Conservation (phyloP, 2,329 filamentous ascomycete genomes). For the Fusarium sp. region DNA sequence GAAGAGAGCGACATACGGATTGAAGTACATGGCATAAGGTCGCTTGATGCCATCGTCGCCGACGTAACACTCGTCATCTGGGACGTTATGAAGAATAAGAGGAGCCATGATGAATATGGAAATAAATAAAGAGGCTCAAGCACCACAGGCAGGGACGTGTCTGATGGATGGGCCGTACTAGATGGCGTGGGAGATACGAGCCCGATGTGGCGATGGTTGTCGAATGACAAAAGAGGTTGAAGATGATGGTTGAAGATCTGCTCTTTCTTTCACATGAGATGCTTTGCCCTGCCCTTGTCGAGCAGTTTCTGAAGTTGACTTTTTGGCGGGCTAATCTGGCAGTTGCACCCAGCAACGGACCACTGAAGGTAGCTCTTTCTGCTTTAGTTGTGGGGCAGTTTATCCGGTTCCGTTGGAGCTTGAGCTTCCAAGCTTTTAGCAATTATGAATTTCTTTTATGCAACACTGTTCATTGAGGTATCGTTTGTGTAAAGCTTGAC, state of each 20-base stretch:
- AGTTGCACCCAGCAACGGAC: slow-evolving; percentile 41
- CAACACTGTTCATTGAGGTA: neutral
- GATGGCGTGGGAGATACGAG: slow-evolving; percentile 3
- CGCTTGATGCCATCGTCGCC: slow-evolving; percentile 73
- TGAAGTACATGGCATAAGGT: slow-evolving; percentile 74
- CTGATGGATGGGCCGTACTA: slow-evolving; percentile 1
- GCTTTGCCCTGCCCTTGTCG: slow-evolving; percentile 21
- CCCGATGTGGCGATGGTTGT: slow-evolving; percentile 7
- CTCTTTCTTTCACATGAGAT: neutral
- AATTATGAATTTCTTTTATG: neutral
- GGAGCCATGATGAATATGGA: slow-evolving; percentile 63
- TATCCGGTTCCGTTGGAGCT: slow-evolving; percentile 29
- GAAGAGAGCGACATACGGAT: slow-evolving; percentile 60
- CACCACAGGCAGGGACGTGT: neutral
- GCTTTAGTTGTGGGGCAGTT: slow-evolving; percentile 25
- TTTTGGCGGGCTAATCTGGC: slow-evolving; percentile 40
- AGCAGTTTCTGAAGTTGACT: slow-evolving; percentile 35
- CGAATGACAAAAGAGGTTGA: slow-evolving; percentile 4
- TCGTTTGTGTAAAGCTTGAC: neutral
- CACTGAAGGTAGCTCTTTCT: slow-evolving; percentile 22
- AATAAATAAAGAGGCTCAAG: neutral
- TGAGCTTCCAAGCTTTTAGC: slow-evolving; percentile 5
- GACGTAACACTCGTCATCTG: slow-evolving; percentile 73
- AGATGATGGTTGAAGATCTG: slow-evolving; percentile 8
- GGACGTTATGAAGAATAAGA: slow-evolving; percentile 74